These are phyloP conservation scores for Hylodesmum podocarpum DNA, from an alignment of 306 rosid genomes.

Conservation along the genomic window DNA sequence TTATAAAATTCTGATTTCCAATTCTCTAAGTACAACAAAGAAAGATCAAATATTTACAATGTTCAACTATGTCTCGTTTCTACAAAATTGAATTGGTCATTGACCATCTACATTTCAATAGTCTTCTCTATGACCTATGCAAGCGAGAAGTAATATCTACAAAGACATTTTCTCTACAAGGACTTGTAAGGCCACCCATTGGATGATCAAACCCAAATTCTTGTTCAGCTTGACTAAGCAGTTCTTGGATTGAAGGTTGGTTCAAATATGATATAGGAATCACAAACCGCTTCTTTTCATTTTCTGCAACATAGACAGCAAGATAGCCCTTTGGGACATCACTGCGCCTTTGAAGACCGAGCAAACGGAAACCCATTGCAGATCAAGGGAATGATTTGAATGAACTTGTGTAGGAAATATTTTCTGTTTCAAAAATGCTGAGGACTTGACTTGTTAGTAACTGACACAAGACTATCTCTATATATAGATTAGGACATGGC, in stretches of 20 bases:
- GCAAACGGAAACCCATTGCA: constrained; percentile 29
- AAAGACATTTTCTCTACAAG: constrained; percentile 39
- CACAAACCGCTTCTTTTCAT: constrained; percentile 32
- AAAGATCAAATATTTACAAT: neutral
- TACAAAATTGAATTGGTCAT: neutral
- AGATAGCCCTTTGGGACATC: constrained; percentile 41
- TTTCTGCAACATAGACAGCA: constrained; percentile 43
- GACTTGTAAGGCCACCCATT: constrained; percentile 31
- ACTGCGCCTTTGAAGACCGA: neutral
- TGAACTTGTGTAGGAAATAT: neutral
- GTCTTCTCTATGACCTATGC: neutral
- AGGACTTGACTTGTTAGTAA: constrained; percentile 2
- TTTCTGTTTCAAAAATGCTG: neutral
- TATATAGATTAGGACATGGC: neutral
- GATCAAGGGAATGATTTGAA: neutral
- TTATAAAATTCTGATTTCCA: neutral
- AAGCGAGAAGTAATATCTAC: constrained; percentile 25
- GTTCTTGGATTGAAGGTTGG: constrained; percentile 14
- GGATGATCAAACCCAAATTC: no score
- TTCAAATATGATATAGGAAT: constrained; percentile 39
- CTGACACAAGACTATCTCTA: neutral
- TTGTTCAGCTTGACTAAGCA: no score
- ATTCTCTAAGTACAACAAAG: neutral
- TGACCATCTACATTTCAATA: neutral
- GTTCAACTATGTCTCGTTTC: neutral